Evolutionary conservation across 2,329 filamentous ascomycete species (phyloP), one percentile per base, ranked within the genome.

Genomic region (Claviceps digitariae): DNA sequence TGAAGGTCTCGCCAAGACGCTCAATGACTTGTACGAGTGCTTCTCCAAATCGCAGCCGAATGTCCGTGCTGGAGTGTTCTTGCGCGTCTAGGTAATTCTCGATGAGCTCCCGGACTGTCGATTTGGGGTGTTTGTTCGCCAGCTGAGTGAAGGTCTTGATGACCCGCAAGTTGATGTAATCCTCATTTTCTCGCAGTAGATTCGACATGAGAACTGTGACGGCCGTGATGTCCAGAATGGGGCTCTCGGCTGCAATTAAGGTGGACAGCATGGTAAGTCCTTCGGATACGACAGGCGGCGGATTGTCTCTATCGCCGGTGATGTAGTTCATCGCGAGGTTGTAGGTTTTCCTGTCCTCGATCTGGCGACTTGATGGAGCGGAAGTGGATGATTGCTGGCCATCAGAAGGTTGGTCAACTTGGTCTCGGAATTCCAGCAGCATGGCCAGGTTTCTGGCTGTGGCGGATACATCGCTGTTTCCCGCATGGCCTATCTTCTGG

Each of bases 81-180:
- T 72, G 69, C 0, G 77, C 63, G 61, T 90, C 86, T 20, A 85
- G 66, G 58, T 88, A 89, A 44, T 80, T 76, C 25, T 87, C 83
- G 0, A 84, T 67, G 0, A 89, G 68, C 59, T 87, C 83, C 23
- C 72, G 74, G 3, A 78, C 69, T 0, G 82, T 81, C 0, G 83
- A 77, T 44, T 74, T 77, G 0, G 84, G 82, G 50, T 87, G 83
- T 53, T 72, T 74, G 56, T 74, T 68, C 0, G 83, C 77, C 12
- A 90, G 66, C 25, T 80, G 76, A 0, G 78, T 76, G 55, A 87
- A 79, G 1, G 83, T 74, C 56, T 80, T 81, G 56, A 89, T 79
- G 17, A 81, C 78, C n/a, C 80, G 76, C 2, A 84, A 70, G 60
- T 86, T 84, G 56, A 88, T 82, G 62, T 84, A 90, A 53, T 86